These are phyloP conservation scores for Termitomyces sp. DNA, from an alignment of 768 basidiomycete species.

Conservation along the genomic window DNA sequence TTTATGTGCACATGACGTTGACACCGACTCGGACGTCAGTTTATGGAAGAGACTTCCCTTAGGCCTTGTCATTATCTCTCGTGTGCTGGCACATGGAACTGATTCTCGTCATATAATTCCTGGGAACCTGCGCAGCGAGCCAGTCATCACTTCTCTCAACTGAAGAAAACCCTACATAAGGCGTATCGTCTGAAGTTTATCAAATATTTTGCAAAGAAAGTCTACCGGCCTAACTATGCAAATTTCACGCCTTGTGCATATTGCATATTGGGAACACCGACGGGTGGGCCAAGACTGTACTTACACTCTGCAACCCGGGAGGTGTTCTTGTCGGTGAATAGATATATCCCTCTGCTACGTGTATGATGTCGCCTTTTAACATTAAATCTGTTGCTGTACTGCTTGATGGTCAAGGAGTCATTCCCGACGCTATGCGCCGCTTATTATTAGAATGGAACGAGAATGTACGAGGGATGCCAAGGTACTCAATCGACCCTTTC, in stretches of 20 bases:
- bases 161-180: no score
- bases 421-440: constrained; percentile 60
- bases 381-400: constrained; percentile 53
- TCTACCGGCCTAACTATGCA: constrained; percentile 59
- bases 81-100: neutral
- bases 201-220: constrained; percentile 47
- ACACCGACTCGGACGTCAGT: neutral
- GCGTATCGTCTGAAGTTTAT: no score
- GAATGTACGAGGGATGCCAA: constrained; percentile 47
- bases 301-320: constrained; percentile 65
- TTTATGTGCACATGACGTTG: neutral
- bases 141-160: no score
- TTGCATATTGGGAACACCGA: constrained; percentile 72
- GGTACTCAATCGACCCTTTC: constrained; percentile 34
- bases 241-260: constrained; percentile 46
- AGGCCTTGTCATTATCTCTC: neutral
- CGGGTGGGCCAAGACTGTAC: constrained; percentile 57
- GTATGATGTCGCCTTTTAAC: constrained; percentile 35
- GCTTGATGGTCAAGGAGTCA: constrained; percentile 71
- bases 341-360: constrained; percentile 64
- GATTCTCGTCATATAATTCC: neutral
- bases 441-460: constrained; percentile 69
- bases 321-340: constrained; percentile 66
- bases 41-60: neutral
- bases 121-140: neutral